phyloP scores from a whole-genome alignment of 495 filamentous ascomycete species.

The Penicillium simplicissimum region DNA sequence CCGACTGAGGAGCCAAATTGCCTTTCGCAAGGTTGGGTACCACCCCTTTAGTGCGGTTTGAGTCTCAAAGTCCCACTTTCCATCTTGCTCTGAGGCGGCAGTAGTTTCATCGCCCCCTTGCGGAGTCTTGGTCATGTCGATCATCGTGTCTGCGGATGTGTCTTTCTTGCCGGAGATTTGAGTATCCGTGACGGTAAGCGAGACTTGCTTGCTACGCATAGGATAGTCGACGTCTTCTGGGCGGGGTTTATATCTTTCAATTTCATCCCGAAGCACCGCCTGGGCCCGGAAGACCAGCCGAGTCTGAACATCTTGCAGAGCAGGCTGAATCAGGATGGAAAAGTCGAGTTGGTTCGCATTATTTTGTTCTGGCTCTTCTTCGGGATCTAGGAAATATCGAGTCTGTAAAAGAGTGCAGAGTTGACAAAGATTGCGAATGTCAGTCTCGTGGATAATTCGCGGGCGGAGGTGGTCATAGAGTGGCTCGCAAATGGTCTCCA shows the following conservation, averaged over 20 bases:
- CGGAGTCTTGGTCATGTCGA: constrained; percentile 53
- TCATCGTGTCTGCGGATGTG: constrained; percentile 41
- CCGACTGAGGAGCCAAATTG: constrained; percentile 78
- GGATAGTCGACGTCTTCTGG: constrained; percentile 71
- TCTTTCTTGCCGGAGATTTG: constrained; percentile 50
- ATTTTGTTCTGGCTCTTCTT: constrained; percentile 63
- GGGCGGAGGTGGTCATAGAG: constrained; percentile 73
- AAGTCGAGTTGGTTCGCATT: constrained; percentile 65
- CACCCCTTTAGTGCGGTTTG: constrained; percentile 50
- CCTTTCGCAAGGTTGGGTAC: constrained; percentile 74
- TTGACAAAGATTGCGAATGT: constrained; percentile 75
- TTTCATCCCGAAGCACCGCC: constrained; percentile 66
- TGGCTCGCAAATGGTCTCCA: constrained; percentile 72
- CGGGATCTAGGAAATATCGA: constrained; percentile 73
- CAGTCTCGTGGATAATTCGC: constrained; percentile 68
- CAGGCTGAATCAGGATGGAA: constrained; percentile 63
- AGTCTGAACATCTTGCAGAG: constrained; percentile 72
- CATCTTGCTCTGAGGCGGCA: constrained; percentile 45
- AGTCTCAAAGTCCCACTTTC: constrained; percentile 55
- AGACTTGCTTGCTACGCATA: constrained; percentile 47
- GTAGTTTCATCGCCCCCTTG: constrained; percentile 53
- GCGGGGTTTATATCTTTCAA: constrained; percentile 68
- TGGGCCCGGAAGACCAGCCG: constrained; percentile 71
- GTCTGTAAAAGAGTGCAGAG: constrained; percentile 79
- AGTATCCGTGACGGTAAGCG: constrained; percentile 49